A percentile compares a stretch with the other conserved stretches of the same genome.
Evolutionary conservation across 371 early-diverging fungal species (phyloP).

Genomic region (Mortierella sp.): DNA sequence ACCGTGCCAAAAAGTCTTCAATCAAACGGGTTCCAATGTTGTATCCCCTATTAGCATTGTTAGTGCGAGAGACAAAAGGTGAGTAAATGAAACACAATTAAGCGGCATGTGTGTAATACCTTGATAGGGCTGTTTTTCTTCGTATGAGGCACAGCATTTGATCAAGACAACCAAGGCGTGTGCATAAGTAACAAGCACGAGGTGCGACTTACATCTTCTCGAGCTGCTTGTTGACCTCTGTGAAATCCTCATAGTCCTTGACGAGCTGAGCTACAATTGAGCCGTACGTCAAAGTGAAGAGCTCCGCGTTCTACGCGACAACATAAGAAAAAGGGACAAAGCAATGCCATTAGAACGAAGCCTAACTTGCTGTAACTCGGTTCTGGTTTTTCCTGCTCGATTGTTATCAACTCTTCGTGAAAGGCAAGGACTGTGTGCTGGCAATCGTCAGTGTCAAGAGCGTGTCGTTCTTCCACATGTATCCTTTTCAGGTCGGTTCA

Average conservation of each 20-base stretch:
- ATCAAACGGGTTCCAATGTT: conserved; percentile 96
- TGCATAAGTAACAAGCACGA: too few species aligned
- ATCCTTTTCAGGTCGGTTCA: not conserved
- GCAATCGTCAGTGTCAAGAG: not conserved
- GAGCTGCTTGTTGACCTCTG: conserved; percentile 94
- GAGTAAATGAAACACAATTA: too few species aligned
- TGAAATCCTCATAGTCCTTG: conserved; percentile 95
- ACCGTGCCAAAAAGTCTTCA: conserved; percentile 95
- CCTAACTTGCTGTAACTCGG: not conserved
- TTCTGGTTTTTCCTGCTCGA: not conserved
- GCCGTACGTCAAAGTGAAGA: conserved; percentile 98
- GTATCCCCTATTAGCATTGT: conserved; percentile 83
- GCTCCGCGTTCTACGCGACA: conserved; percentile 85
- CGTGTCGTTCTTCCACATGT: not conserved
- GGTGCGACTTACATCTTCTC: conserved; percentile 89
- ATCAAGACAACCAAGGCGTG: too few species aligned
- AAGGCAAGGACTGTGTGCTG: not conserved
- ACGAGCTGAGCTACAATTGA: conserved; percentile 96
- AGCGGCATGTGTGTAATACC: too few species aligned
- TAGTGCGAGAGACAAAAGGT: too few species aligned
- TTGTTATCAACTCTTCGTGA: not conserved
- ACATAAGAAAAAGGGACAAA: not conserved
- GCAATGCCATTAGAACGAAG: not conserved
- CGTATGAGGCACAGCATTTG: too few species aligned
- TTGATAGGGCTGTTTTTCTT: too few species aligned